Evolutionary conservation across 2,329 filamentous ascomycete species (phyloP), one percentile per base, ranked within the genome.

Genomic region (Penicillium sp.): DNA sequence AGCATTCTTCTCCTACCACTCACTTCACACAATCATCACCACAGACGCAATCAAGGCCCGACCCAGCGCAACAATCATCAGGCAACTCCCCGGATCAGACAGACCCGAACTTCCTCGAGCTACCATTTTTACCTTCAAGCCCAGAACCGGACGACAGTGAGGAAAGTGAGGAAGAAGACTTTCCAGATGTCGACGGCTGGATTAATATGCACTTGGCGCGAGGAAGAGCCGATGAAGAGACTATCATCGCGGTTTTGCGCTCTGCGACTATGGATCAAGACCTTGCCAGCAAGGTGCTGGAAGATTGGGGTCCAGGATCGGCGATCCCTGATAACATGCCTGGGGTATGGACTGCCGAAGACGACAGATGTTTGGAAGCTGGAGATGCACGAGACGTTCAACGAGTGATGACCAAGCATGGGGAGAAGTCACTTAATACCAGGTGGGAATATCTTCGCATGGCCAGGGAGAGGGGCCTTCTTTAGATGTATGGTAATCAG

Each of bases 321-420:
- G 61, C 57, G 1, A 68, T 79, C 18, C 77, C 78, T 0, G 48
- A 63, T 12, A 54, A 76, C 47, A 69, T 74, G 49, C 68, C 56
- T 15, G 78, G 78, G 4, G 72, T 79, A 16, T 80, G 78, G 78
- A 79, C 77, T 6, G 54, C 67, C 9, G 65, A 72, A 36, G 78
- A 80, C 51, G 78, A 80, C 51, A 54, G 65, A 28, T 62, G 62
- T 21, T 49, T 79, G 29, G 58, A 70, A 34, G 69, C 67, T 8
- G 42, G 38, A 3, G 65, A 77, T 57, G 61, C 57, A 24, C 66
- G 66, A 16, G 63, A 55, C 2, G 65, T 78, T 21, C 53, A 70
- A 34, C 63, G 62, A 33, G 59, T 77, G 24, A 45, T 73, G 46
- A 54, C 69, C 42, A 79, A 79, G 56, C 78, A 80, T 63, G 78